Evolutionary conservation across 2,329 filamentous ascomycete genomes (phyloP), one percentile per base, ranked within the genome.

Genomic region (Tolypocladium endophyticum): DNA sequence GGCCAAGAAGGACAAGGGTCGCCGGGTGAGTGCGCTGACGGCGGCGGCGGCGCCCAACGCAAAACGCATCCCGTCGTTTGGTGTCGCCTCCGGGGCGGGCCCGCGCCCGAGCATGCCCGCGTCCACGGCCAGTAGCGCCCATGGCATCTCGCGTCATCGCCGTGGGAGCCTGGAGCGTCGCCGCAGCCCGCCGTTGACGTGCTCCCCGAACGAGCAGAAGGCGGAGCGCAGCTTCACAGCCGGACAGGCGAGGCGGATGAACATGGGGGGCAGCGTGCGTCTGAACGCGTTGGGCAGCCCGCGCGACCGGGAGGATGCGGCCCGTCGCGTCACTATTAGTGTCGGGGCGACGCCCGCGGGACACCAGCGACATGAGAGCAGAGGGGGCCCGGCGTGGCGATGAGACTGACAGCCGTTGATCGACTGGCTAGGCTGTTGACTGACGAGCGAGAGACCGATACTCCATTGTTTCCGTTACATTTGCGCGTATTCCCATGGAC

Each of bases 231-330:
- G 72, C 4, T 74, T 85, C 62, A 84, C 81, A 14, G 72, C 79
- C 1, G 81, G 81, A 2, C 82, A 85, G 66, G 82, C 81, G 28
- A 72, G 82, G 58, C 76, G 82, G 54, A 84, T 85, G 81, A 81
- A 83, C 64, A 70, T 84, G 60, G 76, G 77, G 41, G 75, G 75
- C 18, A 77, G 73, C 61, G 64, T 77, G 61, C 69, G 71, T 16
- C 39, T 67, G 4, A 73, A 74, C 43, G 65, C 60, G 1, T 53
- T 61, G 14, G 64, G 64, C 20, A 64, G 66, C 55, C 67, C 69
- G 1, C 66, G 61, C 16, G 62, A 66, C 23, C 64, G 67, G 30
- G 59, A 65, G 20, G 61, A 65, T 16, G 68, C 68, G 30, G 67
- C 68, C 14, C 69, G 73, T 39, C 72, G 73, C 60, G 72, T 75